Evolutionary conservation across 495 filamentous ascomycete species (phyloP), one percentile per base, ranked within the genome.

Genomic region (Annulohypoxylon nitens): DNA sequence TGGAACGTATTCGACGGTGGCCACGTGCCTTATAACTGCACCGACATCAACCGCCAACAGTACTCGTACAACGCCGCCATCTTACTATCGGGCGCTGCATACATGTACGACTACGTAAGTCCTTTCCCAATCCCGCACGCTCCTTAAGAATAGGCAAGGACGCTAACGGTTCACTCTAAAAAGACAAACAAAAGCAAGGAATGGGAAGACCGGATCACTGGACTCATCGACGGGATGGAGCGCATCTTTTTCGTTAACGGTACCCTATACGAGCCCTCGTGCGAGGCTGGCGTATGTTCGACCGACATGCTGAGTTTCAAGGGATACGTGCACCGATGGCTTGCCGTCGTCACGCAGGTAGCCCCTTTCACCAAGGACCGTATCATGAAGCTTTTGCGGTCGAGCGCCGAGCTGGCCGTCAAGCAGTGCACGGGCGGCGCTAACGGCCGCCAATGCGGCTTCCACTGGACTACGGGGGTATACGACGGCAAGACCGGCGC

Each of bases 241-340:
- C 77, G 86, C 1, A 85, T 87, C 80, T 95, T 95, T 81, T 88
- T 88, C 77, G 78, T 84, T 14, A 70, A 85, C 11, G 81, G 84
- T 23, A 81, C 83, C 7, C 79, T 87, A 23, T 88, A 86, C 72
- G 93, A 96, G 78, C 76, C 87, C 23, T 86, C 88, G 25, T 96
- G 93, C 82, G 93, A 95, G 77, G 79, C 76, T 75, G 69, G 81
- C 81, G 64, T 86, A 74, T 95, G 93, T 83, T 88, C 92, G 64
- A 88, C 89, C 43, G 93, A 96, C 75, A 92, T 94, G 83, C 86
- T 87, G 47, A 92, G 90, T 43, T 97, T 95, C 88, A 97, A 96
- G 81, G 92, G 92, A 37, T 97, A 94, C 81, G 83, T 95, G 14
- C 83, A 92, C 23, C 92, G 94, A 25, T 97, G 93, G 92, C 86